These are phyloP conservation scores for Cryphonectria japonica DNA, from an alignment of 2,329 filamentous ascomycete species.

Conservation along the genomic window DNA sequence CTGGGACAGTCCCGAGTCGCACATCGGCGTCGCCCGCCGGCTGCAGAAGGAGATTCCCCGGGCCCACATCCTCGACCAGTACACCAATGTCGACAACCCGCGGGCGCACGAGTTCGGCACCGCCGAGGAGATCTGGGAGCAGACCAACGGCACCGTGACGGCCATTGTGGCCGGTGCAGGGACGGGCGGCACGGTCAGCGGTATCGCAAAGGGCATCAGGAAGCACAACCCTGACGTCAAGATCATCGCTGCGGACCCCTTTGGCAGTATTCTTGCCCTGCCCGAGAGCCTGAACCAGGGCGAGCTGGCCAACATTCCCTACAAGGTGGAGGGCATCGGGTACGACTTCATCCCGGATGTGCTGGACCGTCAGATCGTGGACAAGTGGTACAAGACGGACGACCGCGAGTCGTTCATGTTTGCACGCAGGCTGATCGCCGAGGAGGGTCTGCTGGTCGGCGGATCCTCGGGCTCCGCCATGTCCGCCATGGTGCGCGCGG, in stretches of 20 bases:
- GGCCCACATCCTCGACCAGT: constrained; percentile 96
- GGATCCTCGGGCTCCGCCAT: constrained; percentile 94
- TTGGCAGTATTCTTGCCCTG: constrained; percentile 87
- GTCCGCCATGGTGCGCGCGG: constrained; percentile 76
- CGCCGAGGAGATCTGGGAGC: constrained; percentile 93
- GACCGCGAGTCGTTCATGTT: constrained; percentile 89
- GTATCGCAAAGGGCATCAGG: constrained; percentile 79
- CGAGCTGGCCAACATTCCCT: constrained; percentile 75
- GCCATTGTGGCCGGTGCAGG: constrained; percentile 90
- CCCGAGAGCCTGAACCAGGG: constrained; percentile 78
- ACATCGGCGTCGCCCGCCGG: constrained; percentile 90
- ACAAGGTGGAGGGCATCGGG: constrained; percentile 98
- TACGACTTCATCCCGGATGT: constrained; percentile 99
- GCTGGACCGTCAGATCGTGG: constrained; percentile 75
- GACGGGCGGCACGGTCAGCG: constrained; percentile 93
- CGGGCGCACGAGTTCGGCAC: constrained; percentile 92
- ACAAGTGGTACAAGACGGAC: constrained; percentile 98
- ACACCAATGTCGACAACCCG: constrained; percentile 89
- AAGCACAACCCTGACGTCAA: constrained; percentile 88
- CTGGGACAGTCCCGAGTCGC: constrained; percentile 91
- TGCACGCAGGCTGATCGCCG: constrained; percentile 86
- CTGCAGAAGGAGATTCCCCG: constrained; percentile 96
- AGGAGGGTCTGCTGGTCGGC: constrained; percentile 92
- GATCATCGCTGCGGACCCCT: constrained; percentile 89
- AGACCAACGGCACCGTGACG: constrained; percentile 81